Evolutionary conservation across 352 stramenopile species (phyloP).

Genomic region (Globisporangium ultimum): DNA sequence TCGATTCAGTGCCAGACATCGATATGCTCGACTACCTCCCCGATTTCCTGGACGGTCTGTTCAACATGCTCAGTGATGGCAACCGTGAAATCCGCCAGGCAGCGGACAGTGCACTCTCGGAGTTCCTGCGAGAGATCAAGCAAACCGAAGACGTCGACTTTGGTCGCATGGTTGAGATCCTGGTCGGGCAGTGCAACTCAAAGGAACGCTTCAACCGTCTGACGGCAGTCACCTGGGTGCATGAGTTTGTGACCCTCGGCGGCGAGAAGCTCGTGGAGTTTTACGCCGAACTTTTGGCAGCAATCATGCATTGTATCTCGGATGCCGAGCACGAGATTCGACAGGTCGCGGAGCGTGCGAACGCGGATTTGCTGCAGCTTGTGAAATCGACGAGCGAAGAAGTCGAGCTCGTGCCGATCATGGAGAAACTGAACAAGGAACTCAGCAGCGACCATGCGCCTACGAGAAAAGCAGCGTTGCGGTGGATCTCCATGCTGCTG

Average conservation of each 20-base stretch:
- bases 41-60: conserved; percentile 98
- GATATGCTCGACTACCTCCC: conserved; percentile 98
- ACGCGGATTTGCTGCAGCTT: conserved; percentile 94
- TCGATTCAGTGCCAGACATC: conserved; percentile 98
- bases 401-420: conserved; percentile 91
- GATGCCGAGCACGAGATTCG: conserved; percentile 96
- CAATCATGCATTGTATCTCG: conserved; percentile 98
- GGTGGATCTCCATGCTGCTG: conserved; percentile 99
- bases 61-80: conserved; percentile 99
- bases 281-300: conserved; percentile 94
- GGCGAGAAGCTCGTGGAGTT: conserved; percentile 94
- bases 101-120: conserved; percentile 90
- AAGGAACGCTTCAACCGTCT: conserved; percentile 97
- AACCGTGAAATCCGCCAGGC: conserved; percentile 98
- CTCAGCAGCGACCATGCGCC: conserved; percentile 95
- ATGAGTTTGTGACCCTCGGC: conserved; percentile 96
- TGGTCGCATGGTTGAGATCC: conserved; percentile 96
- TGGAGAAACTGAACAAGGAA: conserved; percentile 94
- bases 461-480: conserved; percentile 92
- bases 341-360: conserved; percentile 95
- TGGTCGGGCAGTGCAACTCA: conserved; percentile 96
- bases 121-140: conserved; percentile 97
- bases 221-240: conserved; percentile 97
- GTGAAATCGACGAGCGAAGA: conserved; percentile 90
- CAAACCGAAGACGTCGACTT: conserved; percentile 96